phyloP scores from a whole-genome alignment of 169 alveolate genomes.

The Plasmodium vivax region DNA sequence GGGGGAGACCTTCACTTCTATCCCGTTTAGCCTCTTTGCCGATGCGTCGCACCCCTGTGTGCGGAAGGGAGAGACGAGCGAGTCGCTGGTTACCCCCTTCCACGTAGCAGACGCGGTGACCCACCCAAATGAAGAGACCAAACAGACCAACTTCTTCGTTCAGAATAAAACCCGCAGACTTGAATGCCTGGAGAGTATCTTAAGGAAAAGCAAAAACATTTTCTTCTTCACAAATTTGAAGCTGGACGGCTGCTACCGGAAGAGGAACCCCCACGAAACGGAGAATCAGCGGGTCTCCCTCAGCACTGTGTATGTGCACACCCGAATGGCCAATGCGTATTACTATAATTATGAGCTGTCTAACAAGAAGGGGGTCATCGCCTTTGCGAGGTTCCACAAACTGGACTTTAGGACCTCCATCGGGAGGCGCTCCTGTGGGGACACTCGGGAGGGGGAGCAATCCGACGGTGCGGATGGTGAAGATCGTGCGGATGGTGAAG shows the following conservation, averaged over 20 bases:
- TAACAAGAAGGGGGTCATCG: constrained; percentile 48
- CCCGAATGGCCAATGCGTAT: constrained; percentile 60
- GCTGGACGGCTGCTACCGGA: constrained; percentile 24
- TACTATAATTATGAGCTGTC: constrained; percentile 29
- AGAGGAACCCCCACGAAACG: constrained; percentile 65
- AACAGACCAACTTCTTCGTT: constrained; percentile 6
- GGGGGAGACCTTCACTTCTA: background rate
- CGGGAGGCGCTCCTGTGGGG: background rate
- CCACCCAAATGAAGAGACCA: background rate
- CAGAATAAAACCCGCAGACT: constrained; percentile 18
- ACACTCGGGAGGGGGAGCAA: background rate
- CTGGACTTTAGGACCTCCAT: constrained; percentile 55
- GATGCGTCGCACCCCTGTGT: background rate
- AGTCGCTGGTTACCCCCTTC: background rate
- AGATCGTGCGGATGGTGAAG: too few relatives aligned
- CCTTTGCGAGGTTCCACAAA: constrained; percentile 59
- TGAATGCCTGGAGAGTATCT: background rate
- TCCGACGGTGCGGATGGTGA: background rate
- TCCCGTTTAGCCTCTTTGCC: background rate
- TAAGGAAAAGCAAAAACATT: constrained; percentile 24
- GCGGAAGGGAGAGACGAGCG: background rate
- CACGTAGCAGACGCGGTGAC: background rate
- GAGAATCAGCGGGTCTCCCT: constrained; percentile 19
- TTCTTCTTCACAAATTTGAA: constrained; percentile 36
- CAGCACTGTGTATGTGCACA: constrained; percentile 38